Conservation (phyloP, 2,329 filamentous ascomycete genomes). For the Fusarium bactridioides region DNA sequence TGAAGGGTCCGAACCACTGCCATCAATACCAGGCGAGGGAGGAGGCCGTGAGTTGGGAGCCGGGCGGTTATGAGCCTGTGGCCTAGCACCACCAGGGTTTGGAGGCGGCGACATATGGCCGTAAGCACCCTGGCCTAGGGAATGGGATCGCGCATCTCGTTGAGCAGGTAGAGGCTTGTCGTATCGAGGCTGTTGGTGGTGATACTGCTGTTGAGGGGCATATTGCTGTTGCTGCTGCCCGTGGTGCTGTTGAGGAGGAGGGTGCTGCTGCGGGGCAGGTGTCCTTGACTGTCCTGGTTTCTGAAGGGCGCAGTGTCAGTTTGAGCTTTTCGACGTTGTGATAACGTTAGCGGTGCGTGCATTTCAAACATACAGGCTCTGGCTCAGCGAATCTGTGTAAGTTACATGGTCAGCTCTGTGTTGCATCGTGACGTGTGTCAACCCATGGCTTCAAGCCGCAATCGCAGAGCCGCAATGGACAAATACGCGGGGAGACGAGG, state of each 20-base stretch:
- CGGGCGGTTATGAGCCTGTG: constrained; percentile 58
- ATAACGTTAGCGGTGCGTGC: not conserved
- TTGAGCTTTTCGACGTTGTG: not conserved
- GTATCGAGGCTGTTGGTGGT: constrained; percentile 51
- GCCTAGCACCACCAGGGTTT: constrained; percentile 52
- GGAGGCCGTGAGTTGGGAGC: constrained; percentile 69
- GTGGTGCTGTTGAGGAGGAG: constrained; percentile 46
- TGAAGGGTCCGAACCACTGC: constrained; percentile 57
- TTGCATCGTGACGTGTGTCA: constrained; percentile 15
- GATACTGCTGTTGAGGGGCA: constrained; percentile 21
- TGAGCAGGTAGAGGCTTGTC: constrained; percentile 56
- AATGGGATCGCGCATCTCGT: constrained; percentile 40
- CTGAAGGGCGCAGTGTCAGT: constrained; percentile 41
- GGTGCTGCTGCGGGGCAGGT: constrained; percentile 39
- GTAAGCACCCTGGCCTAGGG: constrained; percentile 45
- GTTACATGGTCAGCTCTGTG: constrained; percentile 37
- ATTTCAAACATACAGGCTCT: constrained; percentile 63
- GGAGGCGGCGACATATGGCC: constrained; percentile 62
- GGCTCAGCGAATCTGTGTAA: constrained; percentile 74
- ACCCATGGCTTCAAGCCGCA: constrained; percentile 7
- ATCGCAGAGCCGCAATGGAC: constrained; percentile 29
- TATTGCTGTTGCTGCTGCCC: constrained; percentile 5
- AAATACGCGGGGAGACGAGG: constrained; percentile 33
- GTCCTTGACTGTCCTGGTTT: constrained; percentile 48
- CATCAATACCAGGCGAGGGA: constrained; percentile 66